Evolutionary conservation across 2,329 filamentous ascomycete species (phyloP).

Genomic region (Venturiaceae sp.): DNA sequence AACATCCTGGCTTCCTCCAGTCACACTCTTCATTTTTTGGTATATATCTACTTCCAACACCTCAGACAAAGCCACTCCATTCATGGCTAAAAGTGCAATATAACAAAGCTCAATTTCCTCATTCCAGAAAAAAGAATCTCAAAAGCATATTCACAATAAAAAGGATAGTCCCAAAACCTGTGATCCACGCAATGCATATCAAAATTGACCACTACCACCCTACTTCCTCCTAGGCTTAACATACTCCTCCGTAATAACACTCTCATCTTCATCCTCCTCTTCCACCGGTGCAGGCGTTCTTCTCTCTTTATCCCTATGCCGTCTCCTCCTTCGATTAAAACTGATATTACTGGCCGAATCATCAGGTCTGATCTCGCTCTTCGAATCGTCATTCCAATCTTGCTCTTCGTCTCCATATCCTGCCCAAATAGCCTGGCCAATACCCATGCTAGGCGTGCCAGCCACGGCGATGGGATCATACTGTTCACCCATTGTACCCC

Average conservation of each 20-base stretch:
- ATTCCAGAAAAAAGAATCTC: no score
- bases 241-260: conserved; percentile 1
- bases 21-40: no score
- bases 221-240: conserved; percentile 1
- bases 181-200: neutral
- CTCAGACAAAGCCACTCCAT: no score
- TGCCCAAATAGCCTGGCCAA: conserved; percentile 1
- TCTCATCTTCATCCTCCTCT: conserved; percentile 52
- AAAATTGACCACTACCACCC: neutral
- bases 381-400: conserved; percentile 26
- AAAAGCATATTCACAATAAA: no score
- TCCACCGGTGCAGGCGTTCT: conserved; percentile 65
- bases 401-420: conserved; percentile 22
- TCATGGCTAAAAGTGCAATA: no score
- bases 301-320: conserved; percentile 43
- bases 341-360: conserved; percentile 75
- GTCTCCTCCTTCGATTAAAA: conserved; percentile 56
- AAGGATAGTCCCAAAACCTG: no score
- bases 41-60: no score
- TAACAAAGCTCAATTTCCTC: no score
- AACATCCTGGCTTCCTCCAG: no score
- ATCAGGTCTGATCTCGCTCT: conserved; percentile 56
- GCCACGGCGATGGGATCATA: conserved; percentile 27
- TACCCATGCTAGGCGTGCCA: conserved; percentile 7
- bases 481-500: conserved; percentile 34